Evolutionary conservation across 2,329 filamentous ascomycete species (phyloP).

Genomic region (Colletotrichum sp.): DNA sequence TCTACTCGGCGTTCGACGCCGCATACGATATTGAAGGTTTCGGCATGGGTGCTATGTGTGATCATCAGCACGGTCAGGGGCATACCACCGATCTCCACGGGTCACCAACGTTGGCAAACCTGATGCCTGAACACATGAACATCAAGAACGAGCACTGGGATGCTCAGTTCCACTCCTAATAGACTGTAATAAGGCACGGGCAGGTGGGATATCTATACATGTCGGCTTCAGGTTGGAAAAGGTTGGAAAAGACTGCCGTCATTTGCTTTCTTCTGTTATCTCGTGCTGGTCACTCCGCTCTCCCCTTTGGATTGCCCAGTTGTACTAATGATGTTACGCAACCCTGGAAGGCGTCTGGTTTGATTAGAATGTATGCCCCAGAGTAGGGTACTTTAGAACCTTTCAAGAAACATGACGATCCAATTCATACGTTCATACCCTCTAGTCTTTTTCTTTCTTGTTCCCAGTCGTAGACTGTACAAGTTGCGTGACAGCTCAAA

Average conservation of each 20-base stretch:
- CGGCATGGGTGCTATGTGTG: constrained; percentile 35
- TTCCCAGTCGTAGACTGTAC: background rate
- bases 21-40: constrained; percentile 42
- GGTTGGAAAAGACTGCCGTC: background rate
- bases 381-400: background rate
- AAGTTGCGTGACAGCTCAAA: background rate
- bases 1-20: constrained; percentile 45
- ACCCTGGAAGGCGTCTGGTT: constrained; percentile 8
- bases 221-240: background rate
- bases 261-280: background rate
- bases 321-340: constrained; percentile 21
- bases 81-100: constrained; percentile 29
- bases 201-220: background rate
- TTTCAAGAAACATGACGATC: background rate
- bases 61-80: constrained; percentile 33
- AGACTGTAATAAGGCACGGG: background rate
- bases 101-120: constrained; percentile 27
- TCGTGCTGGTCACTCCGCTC: constrained; percentile 18
- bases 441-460: fast-evolving
- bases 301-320: background rate
- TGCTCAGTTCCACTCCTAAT: constrained; percentile 15
- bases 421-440: background rate
- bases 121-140: constrained; percentile 29
- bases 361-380: constrained; percentile 13
- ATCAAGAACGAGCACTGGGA: constrained; percentile 43